Evolutionary conservation across 2,329 filamentous ascomycete species (phyloP).

Genomic region (Beauveria medogensis): DNA sequence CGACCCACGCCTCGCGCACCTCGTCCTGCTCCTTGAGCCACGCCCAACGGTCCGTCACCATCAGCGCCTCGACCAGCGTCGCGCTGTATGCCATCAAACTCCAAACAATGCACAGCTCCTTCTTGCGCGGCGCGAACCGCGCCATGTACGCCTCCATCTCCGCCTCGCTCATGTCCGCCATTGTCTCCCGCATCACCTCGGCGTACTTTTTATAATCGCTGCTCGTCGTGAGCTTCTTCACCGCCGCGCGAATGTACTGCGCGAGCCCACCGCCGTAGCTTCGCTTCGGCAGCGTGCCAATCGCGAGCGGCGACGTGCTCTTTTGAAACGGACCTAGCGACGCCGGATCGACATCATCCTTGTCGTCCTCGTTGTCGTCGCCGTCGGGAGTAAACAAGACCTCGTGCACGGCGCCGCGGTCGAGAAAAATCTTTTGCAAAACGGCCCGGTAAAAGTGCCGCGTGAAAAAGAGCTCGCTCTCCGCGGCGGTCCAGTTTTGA

Average conservation of each 20-base stretch:
- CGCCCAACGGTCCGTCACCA: slow-evolving; percentile 84
- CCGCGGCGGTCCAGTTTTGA: slow-evolving; percentile 75
- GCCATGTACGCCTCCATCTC: slow-evolving; percentile 65
- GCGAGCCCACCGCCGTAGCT: slow-evolving; percentile 64
- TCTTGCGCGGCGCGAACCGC: slow-evolving; percentile 57
- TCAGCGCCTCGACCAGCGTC: slow-evolving; percentile 77
- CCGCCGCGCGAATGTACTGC: slow-evolving; percentile 71
- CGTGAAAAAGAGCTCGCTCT: slow-evolving; percentile 83
- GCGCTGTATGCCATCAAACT: slow-evolving; percentile 94
- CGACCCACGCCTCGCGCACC: slow-evolving; percentile 76
- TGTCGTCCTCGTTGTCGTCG: not conserved
- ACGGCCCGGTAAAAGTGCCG: slow-evolving; percentile 89
- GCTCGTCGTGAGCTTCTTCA: slow-evolving; percentile 61
- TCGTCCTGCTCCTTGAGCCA: slow-evolving; percentile 72
- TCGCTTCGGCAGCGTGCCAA: slow-evolving; percentile 73
- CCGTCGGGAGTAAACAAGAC: slow-evolving; percentile 28
- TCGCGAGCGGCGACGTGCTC: slow-evolving; percentile 72
- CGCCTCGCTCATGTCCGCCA: slow-evolving; percentile 63
- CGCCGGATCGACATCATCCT: slow-evolving; percentile 18
- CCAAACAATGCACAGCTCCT: slow-evolving; percentile 83
- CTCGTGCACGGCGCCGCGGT: slow-evolving; percentile 66
- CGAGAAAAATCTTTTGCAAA: slow-evolving; percentile 85
- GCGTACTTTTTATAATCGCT: slow-evolving; percentile 51
- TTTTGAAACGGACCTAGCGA: slow-evolving; percentile 36
- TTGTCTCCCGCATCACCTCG: slow-evolving; percentile 53